Evolutionary conservation across 2,329 filamentous ascomycete genomes (phyloP), one percentile per base, ranked within the genome.

Genomic region (Penicillium paneum): DNA sequence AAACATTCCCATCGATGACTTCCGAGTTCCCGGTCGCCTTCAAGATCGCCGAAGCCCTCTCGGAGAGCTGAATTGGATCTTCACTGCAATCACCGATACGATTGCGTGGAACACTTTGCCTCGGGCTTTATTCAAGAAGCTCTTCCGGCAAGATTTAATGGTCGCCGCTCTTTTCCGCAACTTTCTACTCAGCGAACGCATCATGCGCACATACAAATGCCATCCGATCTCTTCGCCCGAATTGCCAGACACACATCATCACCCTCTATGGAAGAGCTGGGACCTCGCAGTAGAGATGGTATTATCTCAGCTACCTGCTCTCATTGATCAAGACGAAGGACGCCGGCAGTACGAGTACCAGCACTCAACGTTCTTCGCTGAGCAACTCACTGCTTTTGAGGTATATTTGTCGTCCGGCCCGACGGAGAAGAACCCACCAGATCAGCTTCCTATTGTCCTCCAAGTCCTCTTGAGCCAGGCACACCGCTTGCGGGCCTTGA

Each of bases 11-110:
- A 84, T 93, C 4, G 90, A 94, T 57, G 84, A 93, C 64, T 92
- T 93, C 39, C 89, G 91, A 72, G 88, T 99, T 17, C 92, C 93
- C 3, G 94, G 94, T 32, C 87, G 91, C 58, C 83, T 97, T 39
- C 93, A 96, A 68, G 94, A 99, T 74, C 84, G 94, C 56, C 83
- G 94, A 67, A 97, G 94, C 46, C 94, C 94, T 8, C 81, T 99
- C 32, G 94, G 94, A 58, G 94, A 99, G 75, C 79, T 99, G 13
- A 99, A 99, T 68, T 99, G 94, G 94, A 99, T 99, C 34, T 97
- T 99, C 69, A 99, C 94, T 0, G 94, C 94, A 51, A 97, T 99
- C 61, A 99, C 94, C 0, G 94, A 99, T 71, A 97, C 93, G 1
- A 99, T 99, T 66, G 94, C 94, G 0, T 99, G 94, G 94, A 97